A percentile compares a stretch with the other conserved stretches of the same genome.
Evolutionary conservation across 768 basidiomycete genomes (phyloP).

Genomic region (Xerocomus brunneocitrinus): DNA sequence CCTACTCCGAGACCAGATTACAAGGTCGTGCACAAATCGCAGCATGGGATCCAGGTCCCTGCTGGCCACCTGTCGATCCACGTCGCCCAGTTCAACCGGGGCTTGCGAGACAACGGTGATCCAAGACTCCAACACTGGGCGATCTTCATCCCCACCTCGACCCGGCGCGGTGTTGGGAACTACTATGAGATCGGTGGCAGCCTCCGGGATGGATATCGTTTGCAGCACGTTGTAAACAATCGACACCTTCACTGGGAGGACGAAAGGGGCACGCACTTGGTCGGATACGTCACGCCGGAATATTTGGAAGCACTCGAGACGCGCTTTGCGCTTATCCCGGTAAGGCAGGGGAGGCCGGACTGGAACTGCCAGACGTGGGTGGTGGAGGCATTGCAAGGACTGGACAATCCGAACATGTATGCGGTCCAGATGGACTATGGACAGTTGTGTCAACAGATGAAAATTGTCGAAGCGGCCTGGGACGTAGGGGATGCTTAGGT

Average conservation of each 20-base stretch:
- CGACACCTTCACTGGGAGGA: conserved; percentile 15
- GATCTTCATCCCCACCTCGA: conserved; percentile 22
- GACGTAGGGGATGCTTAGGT: conserved; percentile 13
- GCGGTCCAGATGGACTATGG: conserved; percentile 15
- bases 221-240: conserved; percentile 14
- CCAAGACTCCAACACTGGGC: conserved; percentile 13
- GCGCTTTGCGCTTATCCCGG: conserved; percentile 9
- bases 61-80: conserved; percentile 11
- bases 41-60: conserved; percentile 7
- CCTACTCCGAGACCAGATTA: conserved; percentile 4
- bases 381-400: conserved; percentile 13
- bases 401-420: conserved; percentile 11
- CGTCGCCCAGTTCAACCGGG: conserved; percentile 14
- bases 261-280: conserved; percentile 12
- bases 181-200: conserved; percentile 16
- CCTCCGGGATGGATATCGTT: conserved; percentile 9
- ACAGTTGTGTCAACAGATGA: conserved; percentile 13
- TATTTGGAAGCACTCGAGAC: conserved; percentile 2
- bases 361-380: conserved; percentile 24
- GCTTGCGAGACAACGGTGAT: neutral
- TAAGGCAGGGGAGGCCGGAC: conserved; percentile 7
- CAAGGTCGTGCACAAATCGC: conserved; percentile 1
- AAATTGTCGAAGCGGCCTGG: conserved; percentile 14
- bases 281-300: conserved; percentile 7
- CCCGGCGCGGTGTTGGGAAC: conserved; percentile 14